Evolutionary conservation across 139 green algal species (phyloP), one percentile per base, ranked within the genome.

Genomic region (Tetradesmus obliquus): DNA sequence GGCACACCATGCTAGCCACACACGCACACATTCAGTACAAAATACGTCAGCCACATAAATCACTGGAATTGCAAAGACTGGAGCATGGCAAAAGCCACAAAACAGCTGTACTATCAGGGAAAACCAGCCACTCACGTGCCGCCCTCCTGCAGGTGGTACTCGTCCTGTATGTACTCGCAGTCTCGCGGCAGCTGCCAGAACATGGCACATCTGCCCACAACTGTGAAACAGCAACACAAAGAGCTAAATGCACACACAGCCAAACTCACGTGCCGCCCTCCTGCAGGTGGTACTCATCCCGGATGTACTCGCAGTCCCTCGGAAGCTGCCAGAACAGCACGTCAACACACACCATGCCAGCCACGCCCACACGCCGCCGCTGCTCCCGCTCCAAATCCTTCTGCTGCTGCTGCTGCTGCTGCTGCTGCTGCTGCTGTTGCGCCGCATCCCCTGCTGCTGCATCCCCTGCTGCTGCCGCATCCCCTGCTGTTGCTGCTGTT

Each of bases 321-420:
- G 93, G 72, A 58, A 90, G 93, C 82, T 97, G 97, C 97, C 97
- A 98, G 86, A 98, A 98, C 93, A 98, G 32, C 32, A 45, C 32
- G 32, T 98, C 97, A 69, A 98, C 62, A 55, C 96, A 95, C 71
- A 96, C 79, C 89, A 97, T 95, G 62, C 87, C 81, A n/a, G 94
- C 92, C 8, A 93, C 93, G 88, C 92, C 90, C 87, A 58, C 84
- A 84, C 83, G 89, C 17, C 51, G 53, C 53, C 66, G 87, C 92
- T 55, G 62, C 92, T 84, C 87, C 8, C 79, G 55, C 20, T 71
- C 87, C 69, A 9, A 13, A 0, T 32, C 53, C 90, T 74, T 2
- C n/a, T 79, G 60, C 24, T 84, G 82, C 84, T 87, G 86, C 53
- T 87, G 32, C 7, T 74, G 87, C 81, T 60, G 72, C 9, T 93